Evolutionary conservation across 2,329 filamentous ascomycete species (phyloP).

Genomic region (Ramichloridium luteum): DNA sequence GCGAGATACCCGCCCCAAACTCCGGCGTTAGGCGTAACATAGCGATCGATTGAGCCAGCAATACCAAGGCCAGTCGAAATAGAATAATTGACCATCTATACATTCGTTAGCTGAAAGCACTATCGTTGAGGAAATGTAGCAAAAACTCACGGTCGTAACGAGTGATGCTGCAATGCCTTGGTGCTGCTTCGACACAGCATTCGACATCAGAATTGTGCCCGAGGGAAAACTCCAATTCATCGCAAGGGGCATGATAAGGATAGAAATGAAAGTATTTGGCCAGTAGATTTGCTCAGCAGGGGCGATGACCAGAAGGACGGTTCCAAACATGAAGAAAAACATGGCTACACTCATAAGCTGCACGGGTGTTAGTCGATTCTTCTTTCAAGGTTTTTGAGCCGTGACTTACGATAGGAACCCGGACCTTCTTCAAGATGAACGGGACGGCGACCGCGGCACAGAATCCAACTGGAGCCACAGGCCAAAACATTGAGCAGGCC

Average conservation of each 20-base stretch:
- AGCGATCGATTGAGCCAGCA: conserved; percentile 45
- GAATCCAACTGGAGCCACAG: conserved; percentile 32
- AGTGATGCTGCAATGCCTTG: conserved; percentile 41
- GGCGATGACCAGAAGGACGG: conserved; percentile 27
- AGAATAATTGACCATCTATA: conserved; percentile 47
- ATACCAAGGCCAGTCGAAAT: conserved; percentile 52
- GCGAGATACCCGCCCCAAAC: conserved; percentile 1
- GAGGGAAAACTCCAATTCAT: conserved; percentile 55
- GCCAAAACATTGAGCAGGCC: conserved; percentile 21
- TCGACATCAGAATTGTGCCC: conserved; percentile 46
- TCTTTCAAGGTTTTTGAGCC: background rate
- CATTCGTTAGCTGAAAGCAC: conserved; percentile 1
- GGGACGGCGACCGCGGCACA: conserved; percentile 30
- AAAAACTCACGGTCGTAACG: conserved; percentile 45
- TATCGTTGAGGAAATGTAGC: too few relatives aligned
- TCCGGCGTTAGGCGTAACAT: conserved; percentile 2
- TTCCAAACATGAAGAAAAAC: conserved; percentile 28
- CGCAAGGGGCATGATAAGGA: conserved; percentile 47
- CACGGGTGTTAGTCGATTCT: background rate
- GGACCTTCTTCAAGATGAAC: conserved; percentile 11
- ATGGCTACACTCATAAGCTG: conserved; percentile 24
- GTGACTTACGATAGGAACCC: conserved; percentile 13
- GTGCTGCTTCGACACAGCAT: conserved; percentile 32
- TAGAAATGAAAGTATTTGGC: conserved; percentile 45
- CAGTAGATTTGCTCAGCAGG: conserved; percentile 47